phyloP scores from a whole-genome alignment of 106 monocot species.

The Iris macrosiphon region DNA sequence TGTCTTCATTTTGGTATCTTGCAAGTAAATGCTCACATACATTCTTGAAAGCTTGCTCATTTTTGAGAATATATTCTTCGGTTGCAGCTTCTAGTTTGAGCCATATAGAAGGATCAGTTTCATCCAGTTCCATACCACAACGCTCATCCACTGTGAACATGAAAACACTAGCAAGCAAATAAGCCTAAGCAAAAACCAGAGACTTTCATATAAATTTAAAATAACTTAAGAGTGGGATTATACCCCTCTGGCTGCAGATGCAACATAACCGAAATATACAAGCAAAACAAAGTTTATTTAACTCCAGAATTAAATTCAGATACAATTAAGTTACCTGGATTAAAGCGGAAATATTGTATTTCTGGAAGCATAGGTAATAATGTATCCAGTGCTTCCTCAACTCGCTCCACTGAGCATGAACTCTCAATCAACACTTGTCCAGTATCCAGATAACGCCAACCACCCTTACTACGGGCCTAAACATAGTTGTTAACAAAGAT shows the following conservation, averaged over 20 bases:
- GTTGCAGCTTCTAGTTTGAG: constrained; percentile 96
- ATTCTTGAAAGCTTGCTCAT: constrained; percentile 50
- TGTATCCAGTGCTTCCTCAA: constrained; percentile 85
- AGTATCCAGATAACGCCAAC: constrained; percentile 97
- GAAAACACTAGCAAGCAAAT: neutral
- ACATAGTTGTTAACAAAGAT: neutral
- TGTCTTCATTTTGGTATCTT: constrained; percentile 51
- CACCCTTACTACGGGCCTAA: constrained; percentile 92
- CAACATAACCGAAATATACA: neutral
- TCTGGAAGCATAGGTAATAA: constrained; percentile 85
- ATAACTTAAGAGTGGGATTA: neutral
- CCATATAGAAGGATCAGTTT: constrained; percentile 96
- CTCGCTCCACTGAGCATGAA: constrained; percentile 91
- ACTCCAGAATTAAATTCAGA: neutral
- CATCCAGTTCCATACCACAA: constrained; percentile 95
- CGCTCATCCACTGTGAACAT: constrained; percentile 78
- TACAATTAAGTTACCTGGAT: constrained; percentile 51
- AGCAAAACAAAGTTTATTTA: neutral
- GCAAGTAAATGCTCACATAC: constrained; percentile 50
- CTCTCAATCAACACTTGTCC: constrained; percentile 99
- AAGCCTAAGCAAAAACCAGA: neutral
- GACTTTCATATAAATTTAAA: neutral
- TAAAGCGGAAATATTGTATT: constrained; percentile 91
- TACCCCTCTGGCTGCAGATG: neutral
- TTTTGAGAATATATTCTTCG: constrained; percentile 77